These are phyloP conservation scores for Sclerotinia trifoliorum DNA, from an alignment of 2,329 filamentous ascomycete species.

Conservation along the genomic window DNA sequence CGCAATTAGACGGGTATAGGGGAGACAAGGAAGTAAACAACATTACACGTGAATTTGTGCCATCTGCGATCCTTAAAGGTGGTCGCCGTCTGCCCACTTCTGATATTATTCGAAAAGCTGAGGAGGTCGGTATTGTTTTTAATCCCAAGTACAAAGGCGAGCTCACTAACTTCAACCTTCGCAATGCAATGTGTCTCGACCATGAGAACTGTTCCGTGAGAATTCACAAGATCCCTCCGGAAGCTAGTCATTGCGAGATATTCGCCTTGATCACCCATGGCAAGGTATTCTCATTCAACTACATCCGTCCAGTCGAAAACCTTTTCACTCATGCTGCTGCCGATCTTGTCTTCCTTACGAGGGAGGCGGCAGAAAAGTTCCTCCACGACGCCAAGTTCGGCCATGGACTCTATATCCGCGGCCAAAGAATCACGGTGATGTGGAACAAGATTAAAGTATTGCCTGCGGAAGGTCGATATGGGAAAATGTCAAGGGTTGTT, in stretches of 20 bases:
- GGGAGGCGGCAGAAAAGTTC: slow-evolving; percentile 21
- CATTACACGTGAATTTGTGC: not conserved
- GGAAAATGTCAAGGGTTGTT: slow-evolving; percentile 20
- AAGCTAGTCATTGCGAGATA: slow-evolving; percentile 22
- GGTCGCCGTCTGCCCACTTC: not conserved
- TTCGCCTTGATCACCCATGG: slow-evolving; percentile 24
- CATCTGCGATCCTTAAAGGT: slow-evolving; percentile 16
- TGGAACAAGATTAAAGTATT: slow-evolving; percentile 19
- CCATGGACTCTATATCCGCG: slow-evolving; percentile 5
- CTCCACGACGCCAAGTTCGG: not conserved
- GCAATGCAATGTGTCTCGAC: slow-evolving; percentile 16
- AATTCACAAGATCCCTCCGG: slow-evolving; percentile 15
- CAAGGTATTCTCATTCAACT: slow-evolving; percentile 24
- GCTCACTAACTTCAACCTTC: slow-evolving; percentile 12
- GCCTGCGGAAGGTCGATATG: slow-evolving; percentile 6
- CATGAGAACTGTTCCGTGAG: slow-evolving; percentile 23
- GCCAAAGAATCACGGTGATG: not conserved
- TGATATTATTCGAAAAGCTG: slow-evolving; percentile 9
- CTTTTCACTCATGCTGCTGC: slow-evolving; percentile 15
- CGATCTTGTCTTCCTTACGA: slow-evolving; percentile 24
- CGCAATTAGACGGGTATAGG: not conserved
- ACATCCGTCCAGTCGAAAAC: not conserved
- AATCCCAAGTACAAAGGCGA: slow-evolving; percentile 25
- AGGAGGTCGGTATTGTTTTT: not conserved
- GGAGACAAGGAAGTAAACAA: not conserved